Evolutionary conservation across 148 eudicot species (phyloP).

Genomic region (Rhododendron molle): DNA sequence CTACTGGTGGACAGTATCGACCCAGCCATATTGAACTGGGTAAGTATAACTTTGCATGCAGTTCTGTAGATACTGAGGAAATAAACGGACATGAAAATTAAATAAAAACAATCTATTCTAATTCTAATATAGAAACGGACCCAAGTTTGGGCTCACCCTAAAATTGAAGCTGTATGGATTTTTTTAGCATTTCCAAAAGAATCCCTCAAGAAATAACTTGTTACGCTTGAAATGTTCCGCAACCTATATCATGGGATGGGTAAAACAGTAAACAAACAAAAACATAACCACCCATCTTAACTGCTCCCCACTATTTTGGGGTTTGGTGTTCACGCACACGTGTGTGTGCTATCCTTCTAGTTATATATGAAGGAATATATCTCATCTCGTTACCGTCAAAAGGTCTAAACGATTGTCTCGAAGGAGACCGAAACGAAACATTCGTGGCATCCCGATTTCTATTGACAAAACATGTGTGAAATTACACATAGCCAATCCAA

Average conservation of each 20-base stretch:
- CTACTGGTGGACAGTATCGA: constrained; percentile 66
- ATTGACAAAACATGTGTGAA: neutral
- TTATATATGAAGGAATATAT: neutral
- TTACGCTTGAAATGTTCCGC: too few relatives aligned
- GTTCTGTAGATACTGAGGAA: neutral
- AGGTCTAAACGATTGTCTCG: neutral
- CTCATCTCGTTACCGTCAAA: neutral
- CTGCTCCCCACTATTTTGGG: too few relatives aligned
- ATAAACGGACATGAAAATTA: neutral
- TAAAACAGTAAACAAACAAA: too few relatives aligned
- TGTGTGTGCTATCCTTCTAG: too few relatives aligned
- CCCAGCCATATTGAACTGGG: constrained; percentile 44
- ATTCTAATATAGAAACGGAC: too few relatives aligned
- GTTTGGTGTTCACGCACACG: too few relatives aligned
- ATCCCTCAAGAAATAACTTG: too few relatives aligned
- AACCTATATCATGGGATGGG: too few relatives aligned
- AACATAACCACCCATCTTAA: too few relatives aligned
- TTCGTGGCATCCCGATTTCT: neutral
- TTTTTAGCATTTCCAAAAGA: too few relatives aligned
- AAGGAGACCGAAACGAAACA: neutral
- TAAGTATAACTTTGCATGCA: constrained; percentile 10
- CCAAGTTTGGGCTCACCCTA: too few relatives aligned
- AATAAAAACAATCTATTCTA: neutral
- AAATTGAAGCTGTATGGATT: too few relatives aligned
- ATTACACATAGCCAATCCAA: neutral